phyloP scores from a whole-genome alignment of 2,329 filamentous ascomycete genomes.

The Diaporthe destruens region DNA sequence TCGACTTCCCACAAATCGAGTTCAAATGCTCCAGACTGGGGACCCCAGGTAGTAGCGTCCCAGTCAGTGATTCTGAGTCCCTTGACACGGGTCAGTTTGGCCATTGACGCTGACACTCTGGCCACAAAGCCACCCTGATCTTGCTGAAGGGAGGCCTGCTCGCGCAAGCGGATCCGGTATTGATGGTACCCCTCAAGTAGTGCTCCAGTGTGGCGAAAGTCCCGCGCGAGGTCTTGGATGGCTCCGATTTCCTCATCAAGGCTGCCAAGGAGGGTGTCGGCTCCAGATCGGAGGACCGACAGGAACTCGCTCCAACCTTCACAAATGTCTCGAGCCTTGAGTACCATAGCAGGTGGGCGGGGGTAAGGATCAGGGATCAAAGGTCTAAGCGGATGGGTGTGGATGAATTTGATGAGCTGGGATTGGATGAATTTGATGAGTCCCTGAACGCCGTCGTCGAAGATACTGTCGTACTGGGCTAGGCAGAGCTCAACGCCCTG shows the following conservation, averaged over 20 bases:
- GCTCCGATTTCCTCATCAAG: not conserved
- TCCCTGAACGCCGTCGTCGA: not conserved
- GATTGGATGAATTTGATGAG: not conserved
- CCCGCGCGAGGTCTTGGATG: too few species aligned
- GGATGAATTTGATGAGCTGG: too few species aligned
- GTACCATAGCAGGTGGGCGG: too few species aligned
- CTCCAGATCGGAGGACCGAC: not conserved
- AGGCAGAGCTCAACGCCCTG: not conserved
- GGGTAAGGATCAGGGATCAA: too few species aligned
- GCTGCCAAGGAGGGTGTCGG: not conserved
- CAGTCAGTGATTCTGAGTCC: not conserved
- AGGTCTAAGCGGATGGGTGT: too few species aligned
- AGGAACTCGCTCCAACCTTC: not conserved
- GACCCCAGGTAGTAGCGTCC: not conserved
- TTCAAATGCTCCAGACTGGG: not conserved
- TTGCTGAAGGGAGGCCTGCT: not conserved
- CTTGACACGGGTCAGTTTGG: not conserved
- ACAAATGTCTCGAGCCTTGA: not conserved
- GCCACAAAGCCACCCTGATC: not conserved
- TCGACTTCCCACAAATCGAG: not conserved
- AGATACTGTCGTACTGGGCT: not conserved
- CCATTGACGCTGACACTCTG: not conserved
- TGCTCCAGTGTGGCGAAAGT: not conserved
- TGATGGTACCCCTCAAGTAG: not conserved
- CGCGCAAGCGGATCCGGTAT: not conserved